phyloP scores from a whole-genome alignment of 257 asterid species.

The Solanum chiquidenum region DNA sequence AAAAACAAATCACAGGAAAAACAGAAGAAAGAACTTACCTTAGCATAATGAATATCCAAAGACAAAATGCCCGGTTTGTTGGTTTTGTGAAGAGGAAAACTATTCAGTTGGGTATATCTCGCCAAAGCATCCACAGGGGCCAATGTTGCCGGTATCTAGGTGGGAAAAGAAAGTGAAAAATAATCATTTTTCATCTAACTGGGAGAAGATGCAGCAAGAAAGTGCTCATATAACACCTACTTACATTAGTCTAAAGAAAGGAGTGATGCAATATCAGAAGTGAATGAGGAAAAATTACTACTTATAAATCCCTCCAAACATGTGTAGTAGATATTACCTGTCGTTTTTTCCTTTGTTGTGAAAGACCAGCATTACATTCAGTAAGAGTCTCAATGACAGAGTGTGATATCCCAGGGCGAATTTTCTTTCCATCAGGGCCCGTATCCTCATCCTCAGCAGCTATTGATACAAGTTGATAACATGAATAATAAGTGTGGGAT shows the following conservation, averaged over 20 bases:
- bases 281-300: background rate
- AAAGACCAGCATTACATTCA: conserved; percentile 73
- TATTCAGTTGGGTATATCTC: conserved; percentile 81
- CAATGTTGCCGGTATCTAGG: conserved; percentile 64
- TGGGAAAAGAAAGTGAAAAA: background rate
- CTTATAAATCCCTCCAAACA: background rate
- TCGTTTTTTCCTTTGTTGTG: conserved; percentile 85
- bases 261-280: background rate
- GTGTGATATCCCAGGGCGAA: conserved; percentile 71
- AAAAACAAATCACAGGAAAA: background rate
- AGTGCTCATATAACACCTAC: background rate
- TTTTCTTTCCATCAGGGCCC: conserved; percentile 69
- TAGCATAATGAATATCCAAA: conserved; percentile 62
- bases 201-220: background rate
- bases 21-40: conserved; percentile 30
- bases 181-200: background rate
- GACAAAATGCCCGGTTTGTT: conserved; percentile 92
- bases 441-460: conserved; percentile 70
- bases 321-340: conserved; percentile 41
- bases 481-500: background rate
- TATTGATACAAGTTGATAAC: conserved; percentile 17
- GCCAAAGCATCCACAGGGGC: conserved; percentile 72
- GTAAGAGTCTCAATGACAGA: conserved; percentile 73
- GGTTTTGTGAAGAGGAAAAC: conserved; percentile 90
- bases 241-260: background rate